Evolutionary conservation across 2,329 filamentous ascomycete species (phyloP).

Genomic region (Penicillium brasilianum): DNA sequence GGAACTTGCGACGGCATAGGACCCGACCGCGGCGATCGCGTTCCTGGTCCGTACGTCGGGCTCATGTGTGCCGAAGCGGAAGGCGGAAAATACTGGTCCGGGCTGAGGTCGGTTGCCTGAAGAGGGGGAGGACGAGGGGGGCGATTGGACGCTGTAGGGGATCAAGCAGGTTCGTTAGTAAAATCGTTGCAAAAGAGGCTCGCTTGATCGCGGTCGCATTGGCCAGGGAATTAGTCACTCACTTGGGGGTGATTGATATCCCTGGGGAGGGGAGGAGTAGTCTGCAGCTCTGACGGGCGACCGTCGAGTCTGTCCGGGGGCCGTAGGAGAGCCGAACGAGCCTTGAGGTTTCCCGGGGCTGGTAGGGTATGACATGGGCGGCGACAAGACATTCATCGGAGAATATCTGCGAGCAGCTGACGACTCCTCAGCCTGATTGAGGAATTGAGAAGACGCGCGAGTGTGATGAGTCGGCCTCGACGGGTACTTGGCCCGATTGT

Average conservation of each 20-base stretch:
- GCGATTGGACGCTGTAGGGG: conserved; percentile 42
- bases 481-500: conserved; percentile 84
- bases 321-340: conserved; percentile 56
- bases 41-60: conserved; percentile 63
- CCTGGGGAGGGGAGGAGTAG: conserved; percentile 62
- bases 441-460: conserved; percentile 74
- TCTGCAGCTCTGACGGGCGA: conserved; percentile 74
- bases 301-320: conserved; percentile 64
- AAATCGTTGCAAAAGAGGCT: neutral
- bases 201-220: neutral
- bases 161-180: neutral
- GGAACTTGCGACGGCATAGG: conserved; percentile 47
- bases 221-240: conserved; percentile 30
- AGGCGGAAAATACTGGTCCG: conserved; percentile 72
- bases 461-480: conserved; percentile 74
- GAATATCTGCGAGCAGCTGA: conserved; percentile 90
- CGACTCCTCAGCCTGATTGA: conserved; percentile 71
- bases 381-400: conserved; percentile 88
- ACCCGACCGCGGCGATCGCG: conserved; percentile 54
- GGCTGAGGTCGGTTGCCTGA: conserved; percentile 68
- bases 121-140: conserved; percentile 76
- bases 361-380: conserved; percentile 75
- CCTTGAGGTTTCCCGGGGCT: conserved; percentile 62
- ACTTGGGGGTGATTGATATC: conserved; percentile 65
- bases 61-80: conserved; percentile 75